Evolutionary conservation across 129 eudicot genomes (phyloP), one percentile per base, ranked within the genome.

Genomic region (sunflower (Helianthus annuus)): DNA sequence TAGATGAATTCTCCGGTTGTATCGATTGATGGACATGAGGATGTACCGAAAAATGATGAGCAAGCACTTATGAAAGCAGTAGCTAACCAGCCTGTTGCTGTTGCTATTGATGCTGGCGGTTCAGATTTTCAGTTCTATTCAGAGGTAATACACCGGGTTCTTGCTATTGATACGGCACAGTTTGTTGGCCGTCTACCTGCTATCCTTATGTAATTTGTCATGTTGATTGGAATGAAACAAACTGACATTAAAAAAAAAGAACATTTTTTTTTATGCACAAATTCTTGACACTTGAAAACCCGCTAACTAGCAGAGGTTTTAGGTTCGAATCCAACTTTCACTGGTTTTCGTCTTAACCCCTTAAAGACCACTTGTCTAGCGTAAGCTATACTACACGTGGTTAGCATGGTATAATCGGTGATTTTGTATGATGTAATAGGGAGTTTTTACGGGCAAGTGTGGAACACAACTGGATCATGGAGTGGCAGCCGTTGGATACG

Each of bases 21-120:
- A 48, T 75, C 96, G 9, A 92, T 92, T 69, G 96, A 92, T 72
- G 98, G 98, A 39, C 91, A 92, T 71, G 92, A 89, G 69, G 74
- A 83, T 65, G 95, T 92, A 11, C 96, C 98, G 59, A 60, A 46
- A 7, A 92, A 89, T 68, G 55, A 92, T 51, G 98, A 92, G 87
- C 64, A 76, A 22, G 95, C 98, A 24, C 83, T 92, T 46, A 71
- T 79, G 77, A 82, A 92, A 85, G 98, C 96, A 40, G 98, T 72
- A 52, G 98, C 95, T 14, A 77, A 87, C 73, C 98, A 92, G 76
- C 96, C 96, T 29, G 63, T 85, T 4, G 61, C 98, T 13, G 98
- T 92, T 5, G 91, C 96, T 54, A 87, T 92, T n/a, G 98, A 92
- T 48, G 98, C 98, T 7, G 88, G 87, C 4, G 87, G 85, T 45